Evolutionary conservation across 2,329 filamentous ascomycete genomes (phyloP).

Genomic region (Fusarium sublunatum): DNA sequence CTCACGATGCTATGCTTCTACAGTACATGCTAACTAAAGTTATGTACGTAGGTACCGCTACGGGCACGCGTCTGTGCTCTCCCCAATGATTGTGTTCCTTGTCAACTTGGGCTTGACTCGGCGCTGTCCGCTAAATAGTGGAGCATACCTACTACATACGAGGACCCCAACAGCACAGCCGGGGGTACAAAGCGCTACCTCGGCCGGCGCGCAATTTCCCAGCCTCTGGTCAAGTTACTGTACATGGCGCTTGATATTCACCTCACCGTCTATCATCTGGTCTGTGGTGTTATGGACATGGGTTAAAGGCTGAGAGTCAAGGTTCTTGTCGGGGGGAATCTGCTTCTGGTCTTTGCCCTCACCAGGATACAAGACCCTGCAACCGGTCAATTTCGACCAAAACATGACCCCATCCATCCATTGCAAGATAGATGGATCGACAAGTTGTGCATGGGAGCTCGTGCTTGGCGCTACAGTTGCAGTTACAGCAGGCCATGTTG

Average conservation of each 20-base stretch:
- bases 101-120: conserved; percentile 39
- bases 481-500: conserved; percentile 10
- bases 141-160: conserved; percentile 15
- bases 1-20: conserved; percentile 7
- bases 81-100: conserved; percentile 22
- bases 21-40: neutral
- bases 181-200: conserved; percentile 42
- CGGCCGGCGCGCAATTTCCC: conserved; percentile 39
- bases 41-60: conserved; percentile 1
- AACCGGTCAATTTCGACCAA: conserved; percentile 24
- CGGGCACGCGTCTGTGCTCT: conserved; percentile 32
- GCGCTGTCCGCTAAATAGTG: conserved; percentile 41
- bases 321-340: conserved; percentile 32
- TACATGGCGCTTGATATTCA: conserved; percentile 17
- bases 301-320: conserved; percentile 35
- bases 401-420: conserved; percentile 13
- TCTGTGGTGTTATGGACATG: conserved; percentile 36
- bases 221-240: conserved; percentile 39
- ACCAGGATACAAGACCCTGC: conserved; percentile 20
- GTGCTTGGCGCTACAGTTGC: conserved; percentile 12
- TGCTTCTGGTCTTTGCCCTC: conserved; percentile 27
- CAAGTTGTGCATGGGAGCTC: conserved; percentile 21
- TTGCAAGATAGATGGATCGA: conserved; percentile 26
- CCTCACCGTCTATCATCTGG: conserved; percentile 25
- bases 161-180: conserved; percentile 32